These are phyloP conservation scores for Solanum sparsipilum DNA, from an alignment of 257 asterid genomes.

Conservation along the genomic window DNA sequence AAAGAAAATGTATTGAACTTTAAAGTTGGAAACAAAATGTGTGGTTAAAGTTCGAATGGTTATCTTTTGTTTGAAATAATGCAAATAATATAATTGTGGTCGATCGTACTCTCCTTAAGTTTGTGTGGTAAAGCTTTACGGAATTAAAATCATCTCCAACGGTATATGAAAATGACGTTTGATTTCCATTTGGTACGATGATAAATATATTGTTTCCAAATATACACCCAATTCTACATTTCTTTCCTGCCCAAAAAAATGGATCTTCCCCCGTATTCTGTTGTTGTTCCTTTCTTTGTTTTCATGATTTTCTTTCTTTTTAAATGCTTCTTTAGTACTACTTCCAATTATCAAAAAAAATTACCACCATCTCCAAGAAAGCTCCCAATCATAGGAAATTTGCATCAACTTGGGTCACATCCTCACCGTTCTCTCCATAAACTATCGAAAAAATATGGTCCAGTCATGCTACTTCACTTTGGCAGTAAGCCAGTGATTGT, in stretches of 20 bases:
- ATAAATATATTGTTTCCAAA: neutral
- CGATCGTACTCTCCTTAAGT: neutral
- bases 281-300: neutral
- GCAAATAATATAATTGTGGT: neutral
- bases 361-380: neutral
- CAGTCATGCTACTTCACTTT: too few species aligned
- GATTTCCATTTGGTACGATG: neutral
- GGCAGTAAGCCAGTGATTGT: too few species aligned
- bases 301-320: slow-evolving; percentile 1
- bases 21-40: neutral
- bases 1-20: neutral
- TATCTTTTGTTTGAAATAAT: neutral
- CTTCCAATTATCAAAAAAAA: neutral
- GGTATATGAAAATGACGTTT: neutral
- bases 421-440: too few species aligned
- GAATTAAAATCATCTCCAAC: neutral
- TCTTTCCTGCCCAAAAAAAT: neutral
- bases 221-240: neutral
- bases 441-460: too few species aligned
- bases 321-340: neutral
- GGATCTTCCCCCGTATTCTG: neutral
- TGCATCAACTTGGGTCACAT: too few species aligned
- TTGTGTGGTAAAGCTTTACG: neutral
- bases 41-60: neutral
- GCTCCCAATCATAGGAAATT: too few species aligned